Evolutionary conservation across 192 early-diverging fungal species (phyloP).

Genomic region (Backusella morwellensis): DNA sequence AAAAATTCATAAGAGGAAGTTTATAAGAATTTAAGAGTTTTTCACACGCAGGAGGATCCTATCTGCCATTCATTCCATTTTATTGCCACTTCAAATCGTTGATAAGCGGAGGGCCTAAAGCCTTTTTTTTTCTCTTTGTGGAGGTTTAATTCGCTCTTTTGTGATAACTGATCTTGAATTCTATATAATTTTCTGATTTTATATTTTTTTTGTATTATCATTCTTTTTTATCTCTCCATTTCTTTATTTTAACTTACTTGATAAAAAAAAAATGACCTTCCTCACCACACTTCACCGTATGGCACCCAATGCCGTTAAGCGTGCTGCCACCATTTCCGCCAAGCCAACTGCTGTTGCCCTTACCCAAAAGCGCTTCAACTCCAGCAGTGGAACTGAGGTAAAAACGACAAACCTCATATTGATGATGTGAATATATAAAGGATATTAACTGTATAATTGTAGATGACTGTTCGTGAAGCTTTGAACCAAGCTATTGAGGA

Average conservation of each 20-base stretch:
- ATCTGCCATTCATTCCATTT: not conserved
- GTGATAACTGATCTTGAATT: not conserved
- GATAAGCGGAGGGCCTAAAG: not conserved
- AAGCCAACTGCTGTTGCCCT: conserved; percentile 20
- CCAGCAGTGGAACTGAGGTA: conserved; percentile 30
- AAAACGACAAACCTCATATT: not conserved
- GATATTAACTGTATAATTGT: conserved; percentile 1
- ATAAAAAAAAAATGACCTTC: not conserved
- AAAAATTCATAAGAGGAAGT: conserved; percentile 4
- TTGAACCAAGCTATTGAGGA: conserved; percentile 97
- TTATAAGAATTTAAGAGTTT: conserved; percentile 8
- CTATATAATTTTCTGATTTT: not conserved
- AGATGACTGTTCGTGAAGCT: conserved; percentile 98
- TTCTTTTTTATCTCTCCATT: conserved; percentile 4
- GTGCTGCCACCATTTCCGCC: conserved; percentile 16
- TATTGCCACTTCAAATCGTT: not conserved
- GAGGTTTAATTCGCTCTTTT: conserved; percentile 2
- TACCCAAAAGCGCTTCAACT: conserved; percentile 34
- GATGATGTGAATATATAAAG: not conserved
- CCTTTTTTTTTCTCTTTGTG: not conserved
- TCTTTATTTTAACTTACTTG: not conserved
- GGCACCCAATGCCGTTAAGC: conserved; percentile 23
- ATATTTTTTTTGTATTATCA: not conserved
- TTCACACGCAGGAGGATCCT: not conserved
- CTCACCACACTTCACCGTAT: conserved; percentile 23